Evolutionary conservation across 2,329 filamentous ascomycete genomes (phyloP).

Genomic region (Nemania serpens): DNA sequence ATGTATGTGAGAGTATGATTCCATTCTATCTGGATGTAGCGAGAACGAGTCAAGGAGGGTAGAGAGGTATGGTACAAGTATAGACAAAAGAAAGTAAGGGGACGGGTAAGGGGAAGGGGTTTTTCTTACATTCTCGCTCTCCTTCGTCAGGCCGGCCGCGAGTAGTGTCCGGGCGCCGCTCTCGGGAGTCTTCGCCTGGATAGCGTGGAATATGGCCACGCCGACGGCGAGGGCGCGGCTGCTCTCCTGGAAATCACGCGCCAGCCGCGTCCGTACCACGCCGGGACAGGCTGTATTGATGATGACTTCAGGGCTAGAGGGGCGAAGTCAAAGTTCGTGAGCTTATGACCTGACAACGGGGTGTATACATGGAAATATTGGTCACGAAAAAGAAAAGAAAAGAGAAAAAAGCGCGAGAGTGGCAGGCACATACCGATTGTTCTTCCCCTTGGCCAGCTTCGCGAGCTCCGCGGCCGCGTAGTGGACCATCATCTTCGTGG

Average conservation of each 20-base stretch:
- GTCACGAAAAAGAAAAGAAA: no score
- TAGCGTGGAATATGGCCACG: slow-evolving; percentile 17
- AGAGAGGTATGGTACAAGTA: background rate
- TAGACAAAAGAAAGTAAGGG: background rate
- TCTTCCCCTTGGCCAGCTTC: slow-evolving; percentile 28
- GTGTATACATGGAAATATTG: background rate
- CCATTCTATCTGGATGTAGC: background rate
- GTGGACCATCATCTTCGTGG: slow-evolving; percentile 36
- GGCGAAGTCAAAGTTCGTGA: background rate
- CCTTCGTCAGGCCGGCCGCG: slow-evolving; percentile 29
- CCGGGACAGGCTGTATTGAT: slow-evolving; percentile 39
- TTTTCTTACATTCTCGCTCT: slow-evolving; percentile 34
- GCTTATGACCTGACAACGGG: background rate
- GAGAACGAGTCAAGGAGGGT: background rate
- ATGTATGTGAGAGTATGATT: background rate
- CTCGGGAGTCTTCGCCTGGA: slow-evolving; percentile 35
- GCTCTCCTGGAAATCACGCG: slow-evolving; percentile 19
- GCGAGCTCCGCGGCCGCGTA: slow-evolving; percentile 34
- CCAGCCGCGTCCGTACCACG: slow-evolving; percentile 31
- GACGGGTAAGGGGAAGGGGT: background rate
- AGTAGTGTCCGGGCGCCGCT: slow-evolving; percentile 37
- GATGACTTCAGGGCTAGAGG: slow-evolving; percentile 35
- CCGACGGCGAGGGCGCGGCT: slow-evolving; percentile 14
- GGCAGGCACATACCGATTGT: slow-evolving; percentile 28
- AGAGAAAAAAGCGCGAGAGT: background rate